These are phyloP conservation scores for Saccharomyces hybrid DNA, from an alignment of 1,139 yeast species.

Conservation along the genomic window DNA sequence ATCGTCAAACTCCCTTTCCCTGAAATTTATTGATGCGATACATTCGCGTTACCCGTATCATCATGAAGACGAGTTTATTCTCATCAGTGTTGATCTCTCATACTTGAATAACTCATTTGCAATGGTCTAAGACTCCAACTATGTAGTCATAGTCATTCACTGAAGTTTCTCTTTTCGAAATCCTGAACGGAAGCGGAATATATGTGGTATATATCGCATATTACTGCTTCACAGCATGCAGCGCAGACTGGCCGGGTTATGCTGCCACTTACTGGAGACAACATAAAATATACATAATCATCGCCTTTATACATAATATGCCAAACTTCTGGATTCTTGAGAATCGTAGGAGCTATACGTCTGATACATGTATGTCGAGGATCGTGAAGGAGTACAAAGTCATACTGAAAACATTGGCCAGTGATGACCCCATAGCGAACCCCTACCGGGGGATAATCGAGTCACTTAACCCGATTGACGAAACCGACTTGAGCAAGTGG, in stretches of 20 bases:
- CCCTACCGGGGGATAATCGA: slow-evolving; percentile 34
- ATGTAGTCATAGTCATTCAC: not conserved
- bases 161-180: not conserved
- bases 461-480: slow-evolving; percentile 39
- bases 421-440: slow-evolving; percentile 21
- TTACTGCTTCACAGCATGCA: not conserved
- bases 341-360: no score
- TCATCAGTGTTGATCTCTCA: not conserved
- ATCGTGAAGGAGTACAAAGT: slow-evolving; percentile 38
- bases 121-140: not conserved
- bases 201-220: not conserved
- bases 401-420: slow-evolving; percentile 32
- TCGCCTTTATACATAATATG: not conserved
- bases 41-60: not conserved
- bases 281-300: not conserved
- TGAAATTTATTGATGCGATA: not conserved
- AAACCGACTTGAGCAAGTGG: slow-evolving; percentile 48
- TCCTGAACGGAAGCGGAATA: not conserved
- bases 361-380: slow-evolving; percentile 12
- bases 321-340: not conserved
- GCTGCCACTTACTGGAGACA: not conserved
- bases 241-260: not conserved
- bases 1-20: not conserved
- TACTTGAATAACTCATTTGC: not conserved
- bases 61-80: not conserved